Evolutionary conservation across 371 early-diverging fungal species (phyloP), one percentile per base, ranked within the genome.

Genomic region (Mortierella sp.): DNA sequence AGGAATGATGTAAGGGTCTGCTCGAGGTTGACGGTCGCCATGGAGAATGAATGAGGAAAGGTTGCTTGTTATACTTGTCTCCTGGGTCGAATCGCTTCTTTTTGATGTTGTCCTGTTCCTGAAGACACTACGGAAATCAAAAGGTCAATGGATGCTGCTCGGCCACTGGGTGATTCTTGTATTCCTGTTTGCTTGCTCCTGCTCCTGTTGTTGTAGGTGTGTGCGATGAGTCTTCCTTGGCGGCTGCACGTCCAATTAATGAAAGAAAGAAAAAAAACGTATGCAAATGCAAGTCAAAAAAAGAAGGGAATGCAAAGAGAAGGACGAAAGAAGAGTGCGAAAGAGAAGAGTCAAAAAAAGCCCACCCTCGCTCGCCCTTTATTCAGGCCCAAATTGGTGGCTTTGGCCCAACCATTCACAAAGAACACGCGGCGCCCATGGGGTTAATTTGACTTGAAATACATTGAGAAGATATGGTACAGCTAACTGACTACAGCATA

Each of bases 1-100:
- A 86, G 76, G 72, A 86, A 86, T 16, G 77, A 78, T 26, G 77
- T 46, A 19, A 86, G 79, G 21, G 71, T 81, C 26, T 79, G 73
- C 44, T 78, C 79, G 31, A 86, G 50, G 61, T 69, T 64, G 44
- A 51, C 69, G 11, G 72, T 34, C 24, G 79, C 57, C 82, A 86
- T 81, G 28, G 28, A 40, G 44, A 0, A 55, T n/a, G 43, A 37
- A 13, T 19, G n/a, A 40, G 54, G 28, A 31, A 9, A 14, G 48
- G 21, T 24, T 5, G 26, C 19, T 34, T 53, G 26, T 69, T 64
- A 50, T 50, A 13, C 50, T 37, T 73, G 24, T 16, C 55, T 8
- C 34, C 40, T 31, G 16, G 8, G 34, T 64, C 37, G 37, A 37
- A 37, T 37, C 37, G 40, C 54, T 21, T 24, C 54, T n/a, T 54